A percentile compares a stretch with the other conserved stretches of the same genome.
Evolutionary conservation across 108 stramenopile species (phyloP).

Genomic region (Cyclotella cryptica): DNA sequence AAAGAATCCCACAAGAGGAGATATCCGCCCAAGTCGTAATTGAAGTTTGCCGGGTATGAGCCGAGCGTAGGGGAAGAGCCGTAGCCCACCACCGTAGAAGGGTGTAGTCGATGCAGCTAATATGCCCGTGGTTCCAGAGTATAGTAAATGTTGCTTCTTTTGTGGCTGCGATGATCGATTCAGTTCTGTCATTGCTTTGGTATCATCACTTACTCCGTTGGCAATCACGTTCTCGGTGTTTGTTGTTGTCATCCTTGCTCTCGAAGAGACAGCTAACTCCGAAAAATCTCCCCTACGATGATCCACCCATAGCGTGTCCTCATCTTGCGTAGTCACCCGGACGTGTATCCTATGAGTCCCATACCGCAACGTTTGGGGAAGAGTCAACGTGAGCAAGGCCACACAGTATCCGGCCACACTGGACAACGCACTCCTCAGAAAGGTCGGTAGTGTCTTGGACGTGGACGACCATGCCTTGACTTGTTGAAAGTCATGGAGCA

Average conservation of each 20-base stretch:
- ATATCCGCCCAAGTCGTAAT: constrained; percentile 70
- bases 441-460: constrained; percentile 15
- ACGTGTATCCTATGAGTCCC: constrained; percentile 59
- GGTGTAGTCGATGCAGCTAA: constrained; percentile 67
- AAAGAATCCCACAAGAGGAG: constrained; percentile 62
- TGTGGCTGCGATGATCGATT: not conserved
- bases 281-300: constrained; percentile 75
- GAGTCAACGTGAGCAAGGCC: constrained; percentile 61
- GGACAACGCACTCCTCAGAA: constrained; percentile 49
- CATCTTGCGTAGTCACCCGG: constrained; percentile 50
- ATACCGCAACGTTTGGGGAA: constrained; percentile 59
- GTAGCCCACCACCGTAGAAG: constrained; percentile 75
- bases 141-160: constrained; percentile 43
- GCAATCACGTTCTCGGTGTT: not conserved
- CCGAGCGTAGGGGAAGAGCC: constrained; percentile 76
- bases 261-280: constrained; percentile 12
- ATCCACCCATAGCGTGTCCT: constrained; percentile 71
- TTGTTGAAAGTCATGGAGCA: constrained; percentile 73
- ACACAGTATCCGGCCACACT: constrained; percentile 74
- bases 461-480: constrained; percentile 60
- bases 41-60: constrained; percentile 55
- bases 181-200: not conserved
- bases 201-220: not conserved
- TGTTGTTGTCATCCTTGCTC: not conserved
- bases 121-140: constrained; percentile 69